Base-by-base conservation (phyloP, 2,329 filamentous ascomycete genomes). In the Aureobasidium pullulans region DNA sequence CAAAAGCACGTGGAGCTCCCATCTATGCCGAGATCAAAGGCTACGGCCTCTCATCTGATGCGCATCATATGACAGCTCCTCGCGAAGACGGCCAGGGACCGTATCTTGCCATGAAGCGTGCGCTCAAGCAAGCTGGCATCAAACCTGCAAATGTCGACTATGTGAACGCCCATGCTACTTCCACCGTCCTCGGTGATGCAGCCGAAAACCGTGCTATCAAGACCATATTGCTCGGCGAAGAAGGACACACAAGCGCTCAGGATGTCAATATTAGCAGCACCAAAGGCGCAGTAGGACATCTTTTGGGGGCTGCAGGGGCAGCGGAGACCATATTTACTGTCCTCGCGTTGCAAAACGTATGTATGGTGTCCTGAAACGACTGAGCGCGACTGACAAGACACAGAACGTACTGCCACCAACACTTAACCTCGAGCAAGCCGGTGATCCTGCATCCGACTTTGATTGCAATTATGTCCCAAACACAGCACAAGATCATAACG, bases 111-210 rank as follows among this genome's bases (percentile, higher is more conserved):
- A 99, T 99, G 94, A 87, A 82, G 70, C 84, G 84, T 64, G 92
- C 93, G 0, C 74, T 99, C 61, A 84, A 81, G 66, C 83, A 89
- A 68, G 90, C 91, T 0, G 74, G 79, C 0, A 69, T 96, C 39
- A 79, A 78, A 54, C 92, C 94, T 0, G 74, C 74, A 0, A 76
- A 85, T 42, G 85, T 99, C 4, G 89, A 92, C 71, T 99, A 99
- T 71, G 83, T 99, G 69, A 99, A 97, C 68, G 94, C 94, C 1
- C 94, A 99, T 70, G 94, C 93, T 0, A 99, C 94, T 1, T 89
- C 89, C 23, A 99, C 93, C 0, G 73, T 80, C 6, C 80, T 97
- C 2, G 94, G 94, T 0, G 94, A 99, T 74, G 81, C 83, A 23
- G 93, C 94, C 1, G 94, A 99, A 75, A 93, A 93, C 53, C 76